Conservation (phyloP, 768 basidiomycete species). For the Rhodotorula kratochvilovae region DNA sequence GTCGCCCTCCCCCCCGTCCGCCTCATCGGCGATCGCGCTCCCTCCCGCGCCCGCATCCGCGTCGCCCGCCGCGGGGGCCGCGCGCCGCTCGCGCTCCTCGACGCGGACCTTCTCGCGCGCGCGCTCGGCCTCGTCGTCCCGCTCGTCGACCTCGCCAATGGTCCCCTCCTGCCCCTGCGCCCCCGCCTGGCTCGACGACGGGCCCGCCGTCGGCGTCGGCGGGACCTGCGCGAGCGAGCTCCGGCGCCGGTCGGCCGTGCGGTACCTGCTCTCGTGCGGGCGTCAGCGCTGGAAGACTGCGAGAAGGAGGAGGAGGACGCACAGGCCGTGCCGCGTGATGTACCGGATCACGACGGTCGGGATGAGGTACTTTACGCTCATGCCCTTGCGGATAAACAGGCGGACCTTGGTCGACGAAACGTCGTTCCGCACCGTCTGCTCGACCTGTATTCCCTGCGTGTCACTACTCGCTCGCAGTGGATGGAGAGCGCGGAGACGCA, state of each 20-base stretch:
- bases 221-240: not conserved
- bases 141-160: not conserved
- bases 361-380: constrained; percentile 68
- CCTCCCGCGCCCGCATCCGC: too few species aligned
- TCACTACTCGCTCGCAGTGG: too few species aligned
- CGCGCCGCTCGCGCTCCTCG: not conserved
- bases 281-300: not conserved
- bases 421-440: constrained; percentile 49
- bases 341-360: constrained; percentile 89
- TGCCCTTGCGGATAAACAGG: constrained; percentile 52
- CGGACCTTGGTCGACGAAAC: constrained; percentile 78
- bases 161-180: too few species aligned
- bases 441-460: too few species aligned
- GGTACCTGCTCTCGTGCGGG: not conserved
- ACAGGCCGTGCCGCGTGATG: constrained; percentile 72
- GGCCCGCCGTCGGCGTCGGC: not conserved
- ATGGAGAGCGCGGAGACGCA: too few species aligned
- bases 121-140: not conserved
- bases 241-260: constrained; percentile 4
- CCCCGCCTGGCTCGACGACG: too few species aligned
- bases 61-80: not conserved
- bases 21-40: not conserved
- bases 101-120: not conserved
- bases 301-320: not conserved
- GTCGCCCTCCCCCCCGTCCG: not conserved